phyloP scores from a whole-genome alignment of 1,284 basidiomycete genomes.

The Cutaneotrichosporon mucoides region DNA sequence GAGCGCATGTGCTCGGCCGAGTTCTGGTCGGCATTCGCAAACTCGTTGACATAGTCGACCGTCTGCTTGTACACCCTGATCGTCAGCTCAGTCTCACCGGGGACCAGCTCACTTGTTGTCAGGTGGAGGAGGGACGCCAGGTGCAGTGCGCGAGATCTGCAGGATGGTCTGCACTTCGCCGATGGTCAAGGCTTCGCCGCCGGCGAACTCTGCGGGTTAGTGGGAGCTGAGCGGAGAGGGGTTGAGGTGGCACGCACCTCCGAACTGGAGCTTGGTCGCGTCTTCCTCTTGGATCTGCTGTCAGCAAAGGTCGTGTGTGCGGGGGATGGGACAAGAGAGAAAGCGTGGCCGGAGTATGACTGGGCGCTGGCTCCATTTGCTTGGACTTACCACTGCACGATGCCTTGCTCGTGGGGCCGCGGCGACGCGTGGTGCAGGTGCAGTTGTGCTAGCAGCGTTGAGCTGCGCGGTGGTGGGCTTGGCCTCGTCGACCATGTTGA shows the following conservation, averaged over 20 bases:
- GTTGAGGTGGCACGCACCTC: constrained; percentile 23
- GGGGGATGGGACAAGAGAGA: background rate
- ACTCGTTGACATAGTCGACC: constrained; percentile 39
- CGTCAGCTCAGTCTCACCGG: background rate
- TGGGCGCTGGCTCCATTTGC: background rate
- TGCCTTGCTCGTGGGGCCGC: background rate
- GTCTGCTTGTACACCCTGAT: constrained; percentile 41
- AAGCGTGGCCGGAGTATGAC: too few species aligned
- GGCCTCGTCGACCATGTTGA: constrained; percentile 27
- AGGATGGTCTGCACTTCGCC: constrained; percentile 39
- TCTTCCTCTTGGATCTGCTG: constrained; percentile 39
- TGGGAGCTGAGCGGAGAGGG: background rate
- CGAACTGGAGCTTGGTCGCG: constrained; percentile 47
- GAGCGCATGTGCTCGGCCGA: constrained; percentile 38
- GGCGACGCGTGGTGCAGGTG: background rate
- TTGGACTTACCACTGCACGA: constrained; percentile 3
- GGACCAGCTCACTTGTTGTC: constrained; percentile 39
- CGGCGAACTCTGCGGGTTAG: constrained; percentile 34
- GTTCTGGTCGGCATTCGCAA: constrained; percentile 31
- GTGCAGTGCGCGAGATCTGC: constrained; percentile 25
- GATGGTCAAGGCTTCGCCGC: constrained; percentile 41
- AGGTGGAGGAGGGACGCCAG: constrained; percentile 35
- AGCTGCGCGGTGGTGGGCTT: constrained; percentile 20
- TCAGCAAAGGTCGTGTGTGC: background rate
- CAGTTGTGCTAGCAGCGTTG: background rate